Percentiles rank a stretch among this genome's conserved stretches.
Conservation (phyloP, 2,329 filamentous ascomycete genomes). For the Neofusicoccum sp. region DNA sequence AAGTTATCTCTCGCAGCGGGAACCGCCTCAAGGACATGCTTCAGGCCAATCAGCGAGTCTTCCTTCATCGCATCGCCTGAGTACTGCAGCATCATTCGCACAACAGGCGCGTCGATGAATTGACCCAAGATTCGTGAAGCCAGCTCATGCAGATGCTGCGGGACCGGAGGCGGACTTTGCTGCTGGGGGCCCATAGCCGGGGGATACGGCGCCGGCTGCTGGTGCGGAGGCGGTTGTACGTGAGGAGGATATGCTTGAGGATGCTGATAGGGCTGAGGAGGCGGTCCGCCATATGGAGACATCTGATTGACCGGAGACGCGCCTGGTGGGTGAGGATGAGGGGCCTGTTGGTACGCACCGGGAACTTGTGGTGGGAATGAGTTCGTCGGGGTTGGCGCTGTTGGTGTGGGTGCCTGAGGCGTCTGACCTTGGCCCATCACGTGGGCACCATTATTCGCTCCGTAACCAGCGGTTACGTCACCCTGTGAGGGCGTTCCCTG, state of each 20-base stretch:
- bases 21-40: constrained; percentile 64
- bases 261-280: constrained; percentile 31
- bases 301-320: constrained; percentile 14
- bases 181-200: not conserved
- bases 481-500: constrained; percentile 28
- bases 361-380: not conserved
- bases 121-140: constrained; percentile 44
- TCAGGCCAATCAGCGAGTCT: constrained; percentile 71
- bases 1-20: constrained; percentile 63
- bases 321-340: constrained; percentile 19
- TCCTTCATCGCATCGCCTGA: constrained; percentile 36
- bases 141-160: constrained; percentile 26
- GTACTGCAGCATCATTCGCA: constrained; percentile 37
- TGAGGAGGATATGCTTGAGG: constrained; percentile 27
- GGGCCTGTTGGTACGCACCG: not conserved
- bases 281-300: not conserved
- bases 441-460: constrained; percentile 21
- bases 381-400: constrained; percentile 18
- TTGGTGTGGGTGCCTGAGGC: constrained; percentile 7
- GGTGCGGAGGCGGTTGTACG: constrained; percentile 34
- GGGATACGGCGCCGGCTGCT: constrained; percentile 27
- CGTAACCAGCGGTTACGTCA: constrained; percentile 25
- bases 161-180: constrained; percentile 1
- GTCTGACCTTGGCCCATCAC: constrained; percentile 3
- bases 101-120: constrained; percentile 42